These are phyloP conservation scores for Aspergillus baeticus DNA, from an alignment of 495 filamentous ascomycete genomes.

Conservation along the genomic window DNA sequence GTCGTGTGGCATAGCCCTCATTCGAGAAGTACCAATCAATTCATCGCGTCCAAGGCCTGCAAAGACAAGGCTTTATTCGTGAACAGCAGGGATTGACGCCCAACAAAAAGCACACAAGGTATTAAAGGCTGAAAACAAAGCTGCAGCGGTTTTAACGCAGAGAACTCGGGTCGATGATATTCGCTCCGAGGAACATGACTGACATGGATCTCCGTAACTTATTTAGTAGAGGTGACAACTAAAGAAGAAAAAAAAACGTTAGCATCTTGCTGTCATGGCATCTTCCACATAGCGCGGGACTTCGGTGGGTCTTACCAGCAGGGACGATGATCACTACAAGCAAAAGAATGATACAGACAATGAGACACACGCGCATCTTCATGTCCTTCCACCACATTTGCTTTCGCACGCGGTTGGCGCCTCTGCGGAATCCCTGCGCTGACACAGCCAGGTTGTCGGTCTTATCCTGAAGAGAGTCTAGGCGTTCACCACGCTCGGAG, in stretches of 20 bases:
- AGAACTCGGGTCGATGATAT: conserved; percentile 30
- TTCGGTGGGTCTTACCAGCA: conserved; percentile 56
- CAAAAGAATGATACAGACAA: conserved; percentile 81
- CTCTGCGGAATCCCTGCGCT: conserved; percentile 90
- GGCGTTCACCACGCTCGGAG: conserved; percentile 82
- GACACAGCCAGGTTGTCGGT: conserved; percentile 88
- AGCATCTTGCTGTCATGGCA: conserved; percentile 10
- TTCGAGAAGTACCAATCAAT: conserved; percentile 21
- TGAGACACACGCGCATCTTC: conserved; percentile 98
- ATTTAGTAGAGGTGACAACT: conserved; percentile 35
- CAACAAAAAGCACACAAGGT: conserved; percentile 41
- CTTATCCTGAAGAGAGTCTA: conserved; percentile 92
- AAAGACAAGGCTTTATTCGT: conserved; percentile 42
- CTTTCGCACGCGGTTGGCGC: conserved; percentile 93
- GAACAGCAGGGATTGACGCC: conserved; percentile 35
- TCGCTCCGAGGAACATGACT: conserved; percentile 32
- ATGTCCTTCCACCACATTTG: conserved; percentile 97
- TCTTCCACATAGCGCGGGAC: not conserved
- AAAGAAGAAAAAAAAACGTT: conserved; percentile 8
- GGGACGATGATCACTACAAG: conserved; percentile 91
- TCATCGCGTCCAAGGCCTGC: conserved; percentile 33
- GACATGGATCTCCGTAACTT: conserved; percentile 23
- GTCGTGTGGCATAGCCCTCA: conserved; percentile 28
- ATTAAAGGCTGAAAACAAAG: conserved; percentile 45
- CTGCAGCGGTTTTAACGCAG: conserved; percentile 32